phyloP scores from a whole-genome alignment of 768 basidiomycete genomes.

The Jaapia argillacea region DNA sequence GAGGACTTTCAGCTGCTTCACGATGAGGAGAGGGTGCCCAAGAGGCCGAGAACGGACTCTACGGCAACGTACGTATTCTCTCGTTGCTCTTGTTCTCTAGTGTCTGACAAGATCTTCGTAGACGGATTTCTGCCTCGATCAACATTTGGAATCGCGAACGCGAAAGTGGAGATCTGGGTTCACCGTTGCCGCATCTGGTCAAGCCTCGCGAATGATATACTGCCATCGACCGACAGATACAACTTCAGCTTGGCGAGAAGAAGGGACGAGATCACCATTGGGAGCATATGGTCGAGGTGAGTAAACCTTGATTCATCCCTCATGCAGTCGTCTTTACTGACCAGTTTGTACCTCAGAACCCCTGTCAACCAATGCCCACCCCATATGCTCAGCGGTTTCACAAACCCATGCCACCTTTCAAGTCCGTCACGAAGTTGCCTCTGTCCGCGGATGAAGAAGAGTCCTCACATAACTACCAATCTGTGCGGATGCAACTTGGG shows the following conservation, averaged over 20 bases:
- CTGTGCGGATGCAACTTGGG: constrained; percentile 67
- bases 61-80: constrained; percentile 12
- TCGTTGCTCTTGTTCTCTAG: not conserved
- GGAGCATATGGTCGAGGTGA: constrained; percentile 82
- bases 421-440: too few relatives aligned
- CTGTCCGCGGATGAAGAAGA: too few relatives aligned
- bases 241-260: constrained; percentile 41
- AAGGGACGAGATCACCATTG: constrained; percentile 73
- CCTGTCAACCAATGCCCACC: constrained; percentile 56
- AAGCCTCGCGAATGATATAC: constrained; percentile 58
- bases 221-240: constrained; percentile 51
- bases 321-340: constrained; percentile 3
- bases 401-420: constrained; percentile 42
- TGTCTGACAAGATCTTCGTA: not conserved
- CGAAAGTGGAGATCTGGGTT: constrained; percentile 29
- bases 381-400: constrained; percentile 57
- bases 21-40: constrained; percentile 59
- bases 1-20: constrained; percentile 63
- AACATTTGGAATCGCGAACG: constrained; percentile 45
- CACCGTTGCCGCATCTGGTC: constrained; percentile 34
- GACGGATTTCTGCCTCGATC: constrained; percentile 25
- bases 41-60: constrained; percentile 38
- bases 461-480: too few relatives aligned
- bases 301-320: constrained; percentile 11
- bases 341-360: constrained; percentile 37